Conservation (phyloP, 1,139 yeast genomes). For the Meyerozyma guilliermondii region DNA sequence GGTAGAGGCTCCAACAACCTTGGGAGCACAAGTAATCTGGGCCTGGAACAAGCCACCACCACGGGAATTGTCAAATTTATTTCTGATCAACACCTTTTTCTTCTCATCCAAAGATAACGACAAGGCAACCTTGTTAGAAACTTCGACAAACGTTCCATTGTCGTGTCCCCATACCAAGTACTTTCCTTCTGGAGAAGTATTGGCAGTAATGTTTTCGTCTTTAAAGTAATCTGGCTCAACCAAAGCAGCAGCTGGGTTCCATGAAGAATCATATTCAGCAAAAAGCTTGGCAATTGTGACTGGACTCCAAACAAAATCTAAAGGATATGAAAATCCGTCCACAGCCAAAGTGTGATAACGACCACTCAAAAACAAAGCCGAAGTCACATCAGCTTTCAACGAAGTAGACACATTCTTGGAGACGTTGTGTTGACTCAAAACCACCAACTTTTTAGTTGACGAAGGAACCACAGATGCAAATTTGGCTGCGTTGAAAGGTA, state of each 20-base stretch:
- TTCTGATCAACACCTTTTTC: slow-evolving; percentile 50
- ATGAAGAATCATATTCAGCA: slow-evolving; percentile 33
- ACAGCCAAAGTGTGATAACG: slow-evolving; percentile 34
- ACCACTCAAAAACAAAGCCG: slow-evolving; percentile 59
- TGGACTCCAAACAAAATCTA: slow-evolving; percentile 55
- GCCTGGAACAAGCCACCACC: slow-evolving; percentile 66
- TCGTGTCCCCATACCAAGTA: slow-evolving; percentile 69
- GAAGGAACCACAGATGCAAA: slow-evolving; percentile 58
- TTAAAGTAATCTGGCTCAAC: slow-evolving; percentile 5
- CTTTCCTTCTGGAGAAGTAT: slow-evolving; percentile 43
- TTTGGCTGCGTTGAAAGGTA: slow-evolving; percentile 64
- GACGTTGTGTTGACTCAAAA: slow-evolving; percentile 51
- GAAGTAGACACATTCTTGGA: slow-evolving; percentile 32
- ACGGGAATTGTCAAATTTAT: slow-evolving; percentile 64
- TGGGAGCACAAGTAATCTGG: slow-evolving; percentile 48
- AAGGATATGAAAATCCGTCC: slow-evolving; percentile 48
- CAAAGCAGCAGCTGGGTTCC: slow-evolving; percentile 19
- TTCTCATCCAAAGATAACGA: slow-evolving; percentile 64
- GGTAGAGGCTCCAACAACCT: slow-evolving; percentile 21
- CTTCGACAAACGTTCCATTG: slow-evolving; percentile 47
- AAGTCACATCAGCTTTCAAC: slow-evolving; percentile 67
- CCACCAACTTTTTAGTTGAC: slow-evolving; percentile 55
- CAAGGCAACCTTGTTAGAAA: slow-evolving; percentile 66
- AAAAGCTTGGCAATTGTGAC: slow-evolving; percentile 47
- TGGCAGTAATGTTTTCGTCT: slow-evolving; percentile 26